Evolutionary conservation across 805 yeast genomes (phyloP).

Genomic region (Blastobotrys robertii): DNA sequence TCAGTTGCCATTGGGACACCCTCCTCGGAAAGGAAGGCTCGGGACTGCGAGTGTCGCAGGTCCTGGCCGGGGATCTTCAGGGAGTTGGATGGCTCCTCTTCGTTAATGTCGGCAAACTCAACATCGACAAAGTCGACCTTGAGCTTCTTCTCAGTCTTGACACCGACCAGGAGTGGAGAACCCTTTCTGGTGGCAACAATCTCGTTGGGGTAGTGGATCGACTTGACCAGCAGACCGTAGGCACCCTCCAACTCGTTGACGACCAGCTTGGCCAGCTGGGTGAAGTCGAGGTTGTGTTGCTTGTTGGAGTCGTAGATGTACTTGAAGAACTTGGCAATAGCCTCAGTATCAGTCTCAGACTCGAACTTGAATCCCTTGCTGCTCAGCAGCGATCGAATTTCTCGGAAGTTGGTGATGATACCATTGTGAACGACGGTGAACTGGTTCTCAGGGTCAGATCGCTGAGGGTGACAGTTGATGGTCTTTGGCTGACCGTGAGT

Average conservation of each 20-base stretch:
- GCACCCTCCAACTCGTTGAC: conserved; percentile 93
- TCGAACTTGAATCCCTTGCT: conserved; percentile 77
- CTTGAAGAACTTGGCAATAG: conserved; percentile 91
- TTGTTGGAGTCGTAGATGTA: conserved; percentile 84
- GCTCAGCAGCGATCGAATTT: conserved; percentile 68
- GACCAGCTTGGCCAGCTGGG: conserved; percentile 86
- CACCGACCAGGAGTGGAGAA: conserved; percentile 94
- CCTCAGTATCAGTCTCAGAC: conserved; percentile 95
- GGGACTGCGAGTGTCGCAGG: conserved; percentile 82
- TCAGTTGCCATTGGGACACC: conserved; percentile 90
- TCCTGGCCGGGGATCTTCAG: conserved; percentile 23
- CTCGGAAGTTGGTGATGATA: conserved; percentile 92
- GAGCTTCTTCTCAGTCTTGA: conserved; percentile 87
- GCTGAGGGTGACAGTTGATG: conserved; percentile 90
- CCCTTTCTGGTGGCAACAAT: conserved; percentile 96
- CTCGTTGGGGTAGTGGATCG: conserved; percentile 89
- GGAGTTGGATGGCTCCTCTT: conserved; percentile 5
- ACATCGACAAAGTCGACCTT: conserved; percentile 98
- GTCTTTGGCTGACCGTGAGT: conserved; percentile 93
- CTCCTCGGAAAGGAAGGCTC: conserved; percentile 93
- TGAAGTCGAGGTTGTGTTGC: conserved; percentile 65
- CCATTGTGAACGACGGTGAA: conserved; percentile 96
- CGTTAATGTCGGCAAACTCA: conserved; percentile 67
- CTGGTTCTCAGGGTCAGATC: conserved; percentile 74
- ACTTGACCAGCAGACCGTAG: conserved; percentile 88